Percentiles rank a stretch among this genome's conserved stretches.
phyloP scores from a whole-genome alignment of 2,329 filamentous ascomycete species.

The Rhynchosporium secalis region DNA sequence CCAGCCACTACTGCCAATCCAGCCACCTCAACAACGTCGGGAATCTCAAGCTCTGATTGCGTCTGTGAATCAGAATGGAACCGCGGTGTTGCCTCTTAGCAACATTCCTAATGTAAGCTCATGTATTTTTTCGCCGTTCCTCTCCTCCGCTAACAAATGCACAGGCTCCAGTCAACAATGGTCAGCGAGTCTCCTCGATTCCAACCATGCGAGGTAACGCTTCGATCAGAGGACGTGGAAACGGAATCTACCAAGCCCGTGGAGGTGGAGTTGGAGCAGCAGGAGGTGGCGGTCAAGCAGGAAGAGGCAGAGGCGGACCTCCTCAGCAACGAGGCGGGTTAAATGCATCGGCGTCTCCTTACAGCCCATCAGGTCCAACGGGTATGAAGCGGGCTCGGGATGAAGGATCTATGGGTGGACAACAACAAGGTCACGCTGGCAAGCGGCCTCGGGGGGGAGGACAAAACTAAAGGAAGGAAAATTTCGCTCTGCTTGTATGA shows the following conservation, averaged over 20 bases:
- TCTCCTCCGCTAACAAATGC: conserved; percentile 18
- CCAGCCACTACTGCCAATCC: conserved; percentile 9
- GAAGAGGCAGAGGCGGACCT: conserved; percentile 35
- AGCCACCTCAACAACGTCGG: conserved; percentile 11
- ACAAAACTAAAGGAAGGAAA: conserved; percentile 25
- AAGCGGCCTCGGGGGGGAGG: conserved; percentile 49
- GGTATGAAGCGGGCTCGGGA: conserved; percentile 38
- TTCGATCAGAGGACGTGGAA: conserved; percentile 32
- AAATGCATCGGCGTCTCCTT: conserved; percentile 38
- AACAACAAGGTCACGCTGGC: conserved; percentile 40
- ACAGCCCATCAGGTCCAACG: conserved; percentile 33
- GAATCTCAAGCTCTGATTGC: conserved; percentile 20
- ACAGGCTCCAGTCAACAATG: conserved; percentile 30
- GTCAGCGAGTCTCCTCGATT: conserved; percentile 33
- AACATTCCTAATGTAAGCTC: conserved; percentile 37
- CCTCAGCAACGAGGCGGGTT: conserved; percentile 35
- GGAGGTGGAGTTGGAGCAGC: conserved; percentile 28
- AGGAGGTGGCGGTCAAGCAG: conserved; percentile 31
- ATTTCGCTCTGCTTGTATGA: conserved; percentile 33
- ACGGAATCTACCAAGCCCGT: conserved; percentile 30
- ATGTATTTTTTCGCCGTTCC: neutral
- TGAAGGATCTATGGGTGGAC: conserved; percentile 37
- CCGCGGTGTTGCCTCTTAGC: conserved; percentile 27
- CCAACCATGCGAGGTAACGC: conserved; percentile 36
- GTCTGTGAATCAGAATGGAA: conserved; percentile 27